These are phyloP conservation scores for Mucor sp. DNA, from an alignment of 371 early-diverging fungal genomes.

Conservation along the genomic window DNA sequence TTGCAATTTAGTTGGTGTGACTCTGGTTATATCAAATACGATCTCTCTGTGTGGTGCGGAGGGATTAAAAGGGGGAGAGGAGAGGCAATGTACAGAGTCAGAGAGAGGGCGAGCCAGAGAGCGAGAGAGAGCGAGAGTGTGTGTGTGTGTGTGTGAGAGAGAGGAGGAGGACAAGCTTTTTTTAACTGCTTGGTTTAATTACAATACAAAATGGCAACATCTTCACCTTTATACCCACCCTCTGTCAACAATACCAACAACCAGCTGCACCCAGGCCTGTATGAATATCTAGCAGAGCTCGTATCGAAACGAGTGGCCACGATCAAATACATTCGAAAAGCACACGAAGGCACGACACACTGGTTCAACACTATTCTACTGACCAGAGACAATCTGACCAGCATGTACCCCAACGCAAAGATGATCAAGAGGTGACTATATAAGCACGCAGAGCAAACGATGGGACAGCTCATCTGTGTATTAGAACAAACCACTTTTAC, in stretches of 20 bases:
- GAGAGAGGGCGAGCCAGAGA: neutral
- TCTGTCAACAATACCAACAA: neutral
- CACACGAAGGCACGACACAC: slow-evolving; percentile 58
- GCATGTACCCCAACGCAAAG: slow-evolving; percentile 41
- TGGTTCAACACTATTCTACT: slow-evolving; percentile 66
- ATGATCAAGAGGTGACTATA: slow-evolving; percentile 43
- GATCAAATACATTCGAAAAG: slow-evolving; percentile 61
- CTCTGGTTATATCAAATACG: neutral
- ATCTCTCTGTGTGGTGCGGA: neutral
- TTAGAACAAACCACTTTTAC: slow-evolving; percentile 60
- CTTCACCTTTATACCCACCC: slow-evolving; percentile 19
- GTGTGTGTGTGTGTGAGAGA: too few species aligned
- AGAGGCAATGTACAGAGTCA: neutral
- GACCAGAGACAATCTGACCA: slow-evolving; percentile 49
- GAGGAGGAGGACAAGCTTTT: neutral
- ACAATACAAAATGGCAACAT: slow-evolving; percentile 15
- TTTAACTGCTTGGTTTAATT: neutral
- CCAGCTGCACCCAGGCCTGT: slow-evolving; percentile 34
- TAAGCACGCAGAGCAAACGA: neutral
- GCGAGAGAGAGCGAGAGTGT: too few species aligned
- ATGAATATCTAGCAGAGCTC: slow-evolving; percentile 58
- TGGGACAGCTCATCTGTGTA: neutral
- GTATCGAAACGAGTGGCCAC: slow-evolving; percentile 70
- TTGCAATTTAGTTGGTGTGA: neutral
- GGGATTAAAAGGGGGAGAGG: neutral